Evolutionary conservation across 2,329 filamentous ascomycete species (phyloP), one percentile per base, ranked within the genome.

Genomic region (Cladosporium austrohemisphaericum): DNA sequence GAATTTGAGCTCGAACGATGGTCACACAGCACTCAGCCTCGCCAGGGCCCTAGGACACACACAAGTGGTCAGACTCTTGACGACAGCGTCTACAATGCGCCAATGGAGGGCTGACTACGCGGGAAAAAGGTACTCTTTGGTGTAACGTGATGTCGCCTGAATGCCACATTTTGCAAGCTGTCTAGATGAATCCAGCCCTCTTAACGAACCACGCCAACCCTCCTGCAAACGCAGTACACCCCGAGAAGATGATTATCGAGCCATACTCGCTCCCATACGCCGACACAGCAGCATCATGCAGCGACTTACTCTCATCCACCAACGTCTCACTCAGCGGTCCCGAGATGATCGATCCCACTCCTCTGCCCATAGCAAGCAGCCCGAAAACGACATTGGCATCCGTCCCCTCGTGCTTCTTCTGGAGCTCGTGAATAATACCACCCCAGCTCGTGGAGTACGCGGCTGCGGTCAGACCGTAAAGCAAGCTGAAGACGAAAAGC

Each of bases 291-390:
- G 67, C 60, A 28, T 65, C 64, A 11, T 56, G 52, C 61, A 64
- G 73, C 4, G 58, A 29, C 16, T 66, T 68, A 41, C 67, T 61
- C 25, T 60, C 58, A 11, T 62, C 60, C 4, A 76, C 52, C 23
- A 76, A 55, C 10, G 64, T 68, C 57, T 77, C 75, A 41, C 75
- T 78, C 35, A 79, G 58, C 0, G 77, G 77, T 1, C 77, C 77
- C 51, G 68, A 72, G 9, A 72, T 68, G 9, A 80, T 62, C 57
- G 73, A 75, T 3, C 76, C 76, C 13, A 79, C 67, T 0, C 76
- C 77, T 36, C 74, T 72, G 0, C 76, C 76, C 7, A 71, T 71
- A 6, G 70, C 69, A 46, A 79, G 62, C n/a, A 72, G 67, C 0
- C 69, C 71, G 49, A 78, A 75, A 1, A 77, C 67, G 52, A 78